Base-by-base conservation (phyloP, 129 eudicot species). In the Sambucus nigra region DNA sequence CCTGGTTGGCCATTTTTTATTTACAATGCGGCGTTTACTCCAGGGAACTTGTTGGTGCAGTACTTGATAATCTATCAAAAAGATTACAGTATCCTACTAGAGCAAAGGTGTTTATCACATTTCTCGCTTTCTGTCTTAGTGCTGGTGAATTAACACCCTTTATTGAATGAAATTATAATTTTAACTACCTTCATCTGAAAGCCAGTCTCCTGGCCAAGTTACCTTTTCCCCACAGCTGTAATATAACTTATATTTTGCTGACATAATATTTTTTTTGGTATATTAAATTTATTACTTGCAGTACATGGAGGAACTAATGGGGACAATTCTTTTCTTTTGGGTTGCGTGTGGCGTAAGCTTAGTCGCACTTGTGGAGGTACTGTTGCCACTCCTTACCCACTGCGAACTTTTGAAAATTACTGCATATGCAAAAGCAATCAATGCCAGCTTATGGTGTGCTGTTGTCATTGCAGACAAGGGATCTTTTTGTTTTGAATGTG, bases 231-330 rank as follows among this genome's bases (percentile, higher is more conserved):
- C 42, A 7, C 13, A 7, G 9, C 9, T 1, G 13, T 15, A 35
- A 35, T 35, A 35, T 8, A 59, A 29, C 42, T 19, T 31, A 13
- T 8, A 33, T 55, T 22, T 26, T 59, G 52, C 16, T 25, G 33
- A 50, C 24, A 21, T 24, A 21, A 25, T 42, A 4, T 5, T 53
- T 35, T 25, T 53, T n/a, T 46, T n/a, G n/a, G n/a, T n/a, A n/a
- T n/a, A n/a, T n/a, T n/a, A n/a, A n/a, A n/a, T n/a, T n/a, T n/a
- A n/a, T n/a, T n/a, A n/a, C 53, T 25, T 74, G 73, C 95, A 91
- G 99, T 91, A 91, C 69, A 60, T 91, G 75, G 94, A 86, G 58
- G 94, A 91, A 77, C 91, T 91, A 67, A 82, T 86, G 48, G 99
- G 84, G 32, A 79, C 80, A 20, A 69, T 91, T 53, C 64, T 91